Base-by-base conservation (phyloP, 345 rosid species). In the Gossypium sturtianum region DNA sequence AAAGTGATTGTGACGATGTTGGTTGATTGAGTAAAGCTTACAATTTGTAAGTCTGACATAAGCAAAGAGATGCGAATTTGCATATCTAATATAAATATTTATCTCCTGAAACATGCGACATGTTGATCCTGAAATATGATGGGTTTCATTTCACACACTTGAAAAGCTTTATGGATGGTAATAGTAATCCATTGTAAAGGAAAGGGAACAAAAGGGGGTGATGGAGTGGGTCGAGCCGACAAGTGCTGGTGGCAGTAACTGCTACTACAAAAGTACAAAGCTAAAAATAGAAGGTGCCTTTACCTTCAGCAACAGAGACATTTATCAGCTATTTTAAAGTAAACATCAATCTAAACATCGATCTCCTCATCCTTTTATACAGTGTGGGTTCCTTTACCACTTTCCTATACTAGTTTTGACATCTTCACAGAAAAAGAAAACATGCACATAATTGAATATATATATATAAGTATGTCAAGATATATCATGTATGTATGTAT, bases 221-320 rank as follows among this genome's bases (percentile, higher is more conserved):
- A 22, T 13, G 34, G 13, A 49, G 58, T 49, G 57, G 72, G 20
- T 49, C 53, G 58, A 68, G 20, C 58, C 44, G 58, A 68, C 72
- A 48, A 23, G 43, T 48, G 57, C 22, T 68, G 23, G 20, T 58
- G 62, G 62, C 62, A 58, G 7, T 11, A 58, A 22, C 62, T 58
- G 34, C 62, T 58, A 23, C 34, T 22, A 58, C 34, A 13, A 58
- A 45, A 48, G 20, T 66, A 47, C 9, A 7, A 48, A 25, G 20
- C 71, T 67, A 23, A 16, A 49, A 67, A 23, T 9, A 9, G n/a
- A 68, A 68, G n/a, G 58, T 48, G 58, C 44, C 34, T 69, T 15
- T 49, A 57, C 58, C 72, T 25, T 49, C 58, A 15, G 58, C 54
- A 67, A 34, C 72, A 68, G 22, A 25, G 57, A 68, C 72, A 68